Evolutionary conservation across 169 alveolate species (phyloP), one percentile per base, ranked within the genome.

Genomic region (Plasmodium inui): DNA sequence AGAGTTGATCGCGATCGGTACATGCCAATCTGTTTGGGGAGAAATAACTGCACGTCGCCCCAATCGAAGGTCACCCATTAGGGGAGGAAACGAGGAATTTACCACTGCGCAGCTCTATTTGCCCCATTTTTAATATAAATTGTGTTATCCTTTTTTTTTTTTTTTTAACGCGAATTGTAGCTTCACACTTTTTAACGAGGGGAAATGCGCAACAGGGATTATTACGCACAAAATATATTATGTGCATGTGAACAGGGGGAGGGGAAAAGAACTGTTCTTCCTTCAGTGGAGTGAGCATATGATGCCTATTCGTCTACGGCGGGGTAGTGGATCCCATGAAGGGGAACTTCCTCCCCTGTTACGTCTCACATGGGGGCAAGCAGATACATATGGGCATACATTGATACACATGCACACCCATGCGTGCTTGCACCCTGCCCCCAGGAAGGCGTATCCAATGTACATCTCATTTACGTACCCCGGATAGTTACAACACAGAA

Each of bases 11-110:
- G n/a, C 39, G 39, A 9, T 67, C 19, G 76, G 37, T 67, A 67
- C 76, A 67, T 67, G 76, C n/a, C 41, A 67, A 67, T 67, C 37
- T 26, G 76, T 67, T 67, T 67, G 37, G 37, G 76, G 76, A 67
- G 37, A 67, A 67, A 67, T 67, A 22, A n/a, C n/a, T 67, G n/a
- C 76, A 67, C 76, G 3, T 67, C 30, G n/a, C 37, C 39, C 14
- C 61, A 50, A 14, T 17, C 22, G 39, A 67, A 67, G 41, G 34
- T 67, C 76, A 22, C 39, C 30, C 37, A 26, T 67, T 19, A 28
- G 14, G 76, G 76, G 37, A 67, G 76, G 76, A 67, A 67, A 26
- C 41, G n/a, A 26, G n/a, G 37, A 67, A 26, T 67, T 67, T 67
- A 26, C 37, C 76, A 67, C 37, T 67, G n/a, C 76, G 17, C 76